A percentile compares a stretch with the other conserved stretches of the same genome.
Conservation (phyloP, 2,329 filamentous ascomycete species). For the Blastomyces parvus region DNA sequence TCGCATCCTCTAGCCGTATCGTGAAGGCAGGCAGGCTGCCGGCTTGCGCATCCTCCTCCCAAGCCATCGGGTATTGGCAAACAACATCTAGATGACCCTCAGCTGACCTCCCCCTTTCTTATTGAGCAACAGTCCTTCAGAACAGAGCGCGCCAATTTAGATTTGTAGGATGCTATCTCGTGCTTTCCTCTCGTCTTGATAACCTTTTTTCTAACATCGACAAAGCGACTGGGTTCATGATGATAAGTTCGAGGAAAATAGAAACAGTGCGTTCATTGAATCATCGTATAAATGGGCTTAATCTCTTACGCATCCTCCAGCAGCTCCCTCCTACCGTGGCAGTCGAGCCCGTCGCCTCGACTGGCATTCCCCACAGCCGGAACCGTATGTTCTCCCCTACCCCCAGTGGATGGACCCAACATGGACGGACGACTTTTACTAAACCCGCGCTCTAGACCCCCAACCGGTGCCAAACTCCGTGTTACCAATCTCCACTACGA, state of each 20-base stretch:
- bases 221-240: slow-evolving; percentile 88
- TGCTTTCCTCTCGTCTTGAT: neutral
- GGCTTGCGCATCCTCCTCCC: slow-evolving; percentile 3
- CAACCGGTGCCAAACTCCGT: slow-evolving; percentile 58
- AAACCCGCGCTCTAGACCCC: slow-evolving; percentile 6
- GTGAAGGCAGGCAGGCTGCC: slow-evolving; percentile 22
- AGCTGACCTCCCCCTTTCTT: slow-evolving; percentile 35
- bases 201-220: neutral
- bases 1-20: slow-evolving; percentile 27
- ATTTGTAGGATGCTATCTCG: slow-evolving; percentile 29
- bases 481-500: slow-evolving; percentile 93
- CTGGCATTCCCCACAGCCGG: slow-evolving; percentile 26
- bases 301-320: slow-evolving; percentile 22
- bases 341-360: slow-evolving; percentile 29
- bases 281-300: slow-evolving; percentile 10
- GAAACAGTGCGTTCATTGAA: slow-evolving; percentile 37
- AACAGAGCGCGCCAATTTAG: slow-evolving; percentile 38
- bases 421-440: neutral
- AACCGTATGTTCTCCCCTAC: slow-evolving; percentile 25
- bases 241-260: slow-evolving; percentile 72
- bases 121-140: slow-evolving; percentile 36
- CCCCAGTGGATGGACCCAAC: neutral
- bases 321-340: slow-evolving; percentile 37
- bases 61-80: slow-evolving; percentile 15
- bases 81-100: slow-evolving; percentile 28